Evolutionary conservation across 2,329 filamentous ascomycete species (phyloP).

Genomic region (Chaetothyriales sp.): DNA sequence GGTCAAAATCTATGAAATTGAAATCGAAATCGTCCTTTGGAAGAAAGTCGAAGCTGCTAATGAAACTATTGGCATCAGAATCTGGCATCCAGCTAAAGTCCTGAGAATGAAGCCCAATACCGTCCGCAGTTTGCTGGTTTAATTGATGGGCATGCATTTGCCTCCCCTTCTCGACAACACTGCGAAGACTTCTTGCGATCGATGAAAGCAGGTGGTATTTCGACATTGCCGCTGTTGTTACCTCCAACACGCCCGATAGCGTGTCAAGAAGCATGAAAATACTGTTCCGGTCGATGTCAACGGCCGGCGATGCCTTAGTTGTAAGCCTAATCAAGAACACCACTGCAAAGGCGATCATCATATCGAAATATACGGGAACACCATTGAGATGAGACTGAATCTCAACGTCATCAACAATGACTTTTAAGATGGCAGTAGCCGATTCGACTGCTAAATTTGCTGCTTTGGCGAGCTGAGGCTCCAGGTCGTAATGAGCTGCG

Average conservation of each 20-base stretch:
- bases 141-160: too few species aligned
- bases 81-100: too few species aligned
- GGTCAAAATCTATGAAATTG: too few species aligned
- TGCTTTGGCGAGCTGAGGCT: conserved; percentile 31
- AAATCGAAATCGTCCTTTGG: too few species aligned
- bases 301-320: not conserved
- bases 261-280: not conserved
- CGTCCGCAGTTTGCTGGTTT: too few species aligned
- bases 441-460: conserved; percentile 35
- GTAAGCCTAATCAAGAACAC: conserved; percentile 27
- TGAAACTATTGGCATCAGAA: too few species aligned
- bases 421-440: conserved; percentile 33
- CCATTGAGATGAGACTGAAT: conserved; percentile 37
- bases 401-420: conserved; percentile 34
- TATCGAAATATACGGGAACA: conserved; percentile 31
- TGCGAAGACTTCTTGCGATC: too few species aligned
- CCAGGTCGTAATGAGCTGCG: conserved; percentile 16
- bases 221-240: too few species aligned
- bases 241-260: not conserved
- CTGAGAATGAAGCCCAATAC: too few species aligned
- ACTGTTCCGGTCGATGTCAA: not conserved
- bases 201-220: too few species aligned
- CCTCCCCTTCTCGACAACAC: too few species aligned
- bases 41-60: too few species aligned
- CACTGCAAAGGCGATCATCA: conserved; percentile 33